Conservation (phyloP, 2,329 filamentous ascomycete species). For the Xylariaceae sp. region DNA sequence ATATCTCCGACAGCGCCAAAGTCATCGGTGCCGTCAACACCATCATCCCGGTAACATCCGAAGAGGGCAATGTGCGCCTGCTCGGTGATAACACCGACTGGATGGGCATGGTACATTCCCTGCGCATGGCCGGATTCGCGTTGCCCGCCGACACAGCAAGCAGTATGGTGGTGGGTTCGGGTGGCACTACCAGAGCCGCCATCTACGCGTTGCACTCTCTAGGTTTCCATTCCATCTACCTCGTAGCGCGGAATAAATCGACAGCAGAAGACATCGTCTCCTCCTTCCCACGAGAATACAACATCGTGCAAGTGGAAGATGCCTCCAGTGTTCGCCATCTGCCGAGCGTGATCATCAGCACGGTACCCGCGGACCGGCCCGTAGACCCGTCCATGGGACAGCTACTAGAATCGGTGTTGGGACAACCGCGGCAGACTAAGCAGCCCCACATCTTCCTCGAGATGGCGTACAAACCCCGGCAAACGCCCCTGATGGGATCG, state of each 20-base stretch:
- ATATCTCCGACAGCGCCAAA: constrained; percentile 71
- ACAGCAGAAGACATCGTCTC: constrained; percentile 65
- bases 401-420: constrained; percentile 54
- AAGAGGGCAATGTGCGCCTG: constrained; percentile 50
- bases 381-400: constrained; percentile 69
- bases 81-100: constrained; percentile 94
- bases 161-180: constrained; percentile 78
- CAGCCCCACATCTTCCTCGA: constrained; percentile 67
- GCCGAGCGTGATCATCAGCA: constrained; percentile 75
- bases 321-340: constrained; percentile 46
- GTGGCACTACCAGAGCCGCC: constrained; percentile 86
- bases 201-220: constrained; percentile 83
- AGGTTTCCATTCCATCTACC: constrained; percentile 79
- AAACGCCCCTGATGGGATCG: constrained; percentile 80
- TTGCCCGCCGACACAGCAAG: constrained; percentile 32
- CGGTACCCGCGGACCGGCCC: constrained; percentile 82
- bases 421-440: constrained; percentile 35
- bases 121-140: constrained; percentile 64
- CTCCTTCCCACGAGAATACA: constrained; percentile 70
- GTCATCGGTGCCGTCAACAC: constrained; percentile 94
- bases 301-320: constrained; percentile 56
- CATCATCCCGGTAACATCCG: constrained; percentile 59
- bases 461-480: constrained; percentile 90
- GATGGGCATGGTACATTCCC: constrained; percentile 80
- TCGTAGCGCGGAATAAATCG: constrained; percentile 69